These are phyloP conservation scores for Colletotrichum spinosum DNA, from an alignment of 2,329 filamentous ascomycete species.

Conservation along the genomic window DNA sequence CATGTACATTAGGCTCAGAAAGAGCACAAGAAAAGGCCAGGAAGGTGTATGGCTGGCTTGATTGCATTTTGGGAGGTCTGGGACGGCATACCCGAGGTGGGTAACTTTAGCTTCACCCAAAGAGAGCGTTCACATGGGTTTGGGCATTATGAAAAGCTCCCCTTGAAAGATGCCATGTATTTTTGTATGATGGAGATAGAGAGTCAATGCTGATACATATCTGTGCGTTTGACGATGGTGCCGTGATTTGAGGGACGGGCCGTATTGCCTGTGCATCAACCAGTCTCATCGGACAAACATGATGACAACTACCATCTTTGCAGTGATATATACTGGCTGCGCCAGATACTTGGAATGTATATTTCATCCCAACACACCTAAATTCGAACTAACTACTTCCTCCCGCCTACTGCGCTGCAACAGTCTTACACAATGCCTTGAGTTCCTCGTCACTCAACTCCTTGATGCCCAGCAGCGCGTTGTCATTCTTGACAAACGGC, in stretches of 20 bases:
- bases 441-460: slow-evolving; percentile 39
- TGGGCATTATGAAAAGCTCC: slow-evolving; percentile 22
- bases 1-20: slow-evolving; percentile 39
- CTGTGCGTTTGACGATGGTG: background rate
- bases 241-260: too few relatives aligned
- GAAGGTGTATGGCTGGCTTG: slow-evolving; percentile 32
- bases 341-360: background rate
- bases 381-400: background rate
- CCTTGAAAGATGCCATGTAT: background rate
- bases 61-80: slow-evolving; percentile 35
- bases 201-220: too few relatives aligned
- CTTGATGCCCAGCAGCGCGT: slow-evolving; percentile 39
- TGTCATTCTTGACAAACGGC: slow-evolving; percentile 38
- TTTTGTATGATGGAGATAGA: background rate
- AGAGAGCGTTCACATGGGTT: slow-evolving; percentile 26
- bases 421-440: slow-evolving; percentile 36
- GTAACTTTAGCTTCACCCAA: slow-evolving; percentile 22
- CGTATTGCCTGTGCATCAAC: too few relatives aligned
- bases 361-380: background rate
- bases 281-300: too few relatives aligned
- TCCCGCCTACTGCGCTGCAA: slow-evolving; percentile 22
- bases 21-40: slow-evolving; percentile 26
- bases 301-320: too few relatives aligned
- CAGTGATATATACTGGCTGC: too few relatives aligned
- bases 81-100: slow-evolving; percentile 28